Evolutionary conservation across 495 filamentous ascomycete genomes (phyloP).

Genomic region (Xeromyces bisporus): DNA sequence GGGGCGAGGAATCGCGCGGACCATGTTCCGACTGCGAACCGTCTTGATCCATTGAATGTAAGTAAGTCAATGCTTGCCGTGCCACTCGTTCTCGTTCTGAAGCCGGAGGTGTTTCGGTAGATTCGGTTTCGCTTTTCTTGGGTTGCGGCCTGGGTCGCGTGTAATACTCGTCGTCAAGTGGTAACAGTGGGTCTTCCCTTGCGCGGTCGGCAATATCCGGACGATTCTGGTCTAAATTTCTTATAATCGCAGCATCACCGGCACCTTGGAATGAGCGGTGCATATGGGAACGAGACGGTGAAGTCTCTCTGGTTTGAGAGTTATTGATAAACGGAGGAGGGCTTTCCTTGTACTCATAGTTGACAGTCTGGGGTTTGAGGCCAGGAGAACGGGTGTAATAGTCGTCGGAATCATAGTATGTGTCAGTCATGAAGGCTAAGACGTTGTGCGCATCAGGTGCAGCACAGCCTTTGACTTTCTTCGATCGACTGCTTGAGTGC

Average conservation of each 20-base stretch:
- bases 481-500: no score
- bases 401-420: constrained; percentile 30
- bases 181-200: constrained; percentile 6
- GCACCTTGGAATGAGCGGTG: neutral
- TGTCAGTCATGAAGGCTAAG: constrained; percentile 23
- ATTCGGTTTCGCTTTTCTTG: neutral
- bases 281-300: neutral
- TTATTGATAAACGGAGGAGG: constrained; percentile 11
- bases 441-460: constrained; percentile 21
- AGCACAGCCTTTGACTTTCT: constrained; percentile 5
- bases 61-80: neutral
- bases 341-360: constrained; percentile 9
- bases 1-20: neutral
- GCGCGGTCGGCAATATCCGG: constrained; percentile 15
- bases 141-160: neutral
- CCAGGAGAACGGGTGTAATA: constrained; percentile 12
- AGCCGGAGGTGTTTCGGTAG: neutral
- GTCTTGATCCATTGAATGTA: neutral
- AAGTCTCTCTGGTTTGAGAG: neutral
- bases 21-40: neutral
- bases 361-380: constrained; percentile 9
- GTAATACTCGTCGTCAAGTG: constrained; percentile 8
- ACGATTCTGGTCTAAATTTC: neutral
- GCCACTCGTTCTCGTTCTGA: neutral
- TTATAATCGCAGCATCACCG: neutral